A percentile compares a stretch with the other conserved stretches of the same genome.
phyloP scores from a whole-genome alignment of 768 basidiomycete genomes.

The Polyporus arcularius region DNA sequence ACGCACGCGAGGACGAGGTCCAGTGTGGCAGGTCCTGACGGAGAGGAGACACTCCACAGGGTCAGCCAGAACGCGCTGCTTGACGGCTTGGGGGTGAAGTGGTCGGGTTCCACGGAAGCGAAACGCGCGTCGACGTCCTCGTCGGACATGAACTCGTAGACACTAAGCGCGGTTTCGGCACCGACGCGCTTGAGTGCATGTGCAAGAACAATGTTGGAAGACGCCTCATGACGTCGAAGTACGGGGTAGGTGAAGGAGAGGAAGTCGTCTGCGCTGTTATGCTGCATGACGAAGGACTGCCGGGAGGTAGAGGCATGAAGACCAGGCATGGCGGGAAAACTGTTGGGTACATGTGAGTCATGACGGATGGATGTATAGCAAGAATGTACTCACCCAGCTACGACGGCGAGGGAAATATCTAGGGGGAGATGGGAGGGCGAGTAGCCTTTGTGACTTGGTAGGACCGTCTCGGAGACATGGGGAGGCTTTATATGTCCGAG shows the following conservation, averaged over 20 bases:
- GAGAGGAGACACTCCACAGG: slow-evolving; percentile 41
- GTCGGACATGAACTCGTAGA: slow-evolving; percentile 37
- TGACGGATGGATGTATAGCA: not conserved
- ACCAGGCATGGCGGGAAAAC: slow-evolving; percentile 33
- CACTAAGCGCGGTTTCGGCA: slow-evolving; percentile 39
- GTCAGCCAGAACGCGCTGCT: slow-evolving; percentile 50
- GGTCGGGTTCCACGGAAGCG: slow-evolving; percentile 24
- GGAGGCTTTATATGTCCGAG: slow-evolving; percentile 13
- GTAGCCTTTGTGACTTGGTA: not conserved
- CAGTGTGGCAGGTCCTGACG: slow-evolving; percentile 32
- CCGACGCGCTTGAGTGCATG: slow-evolving; percentile 47
- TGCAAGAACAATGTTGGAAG: slow-evolving; percentile 54
- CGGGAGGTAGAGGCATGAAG: slow-evolving; percentile 27
- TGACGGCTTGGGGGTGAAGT: slow-evolving; percentile 22
- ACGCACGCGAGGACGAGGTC: slow-evolving; percentile 52
- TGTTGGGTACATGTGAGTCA: not conserved
- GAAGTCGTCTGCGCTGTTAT: slow-evolving; percentile 42
- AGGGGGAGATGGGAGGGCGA: slow-evolving; percentile 1
- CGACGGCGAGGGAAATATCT: not conserved
- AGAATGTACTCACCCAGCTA: slow-evolving; percentile 2
- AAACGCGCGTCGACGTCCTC: slow-evolving; percentile 34
- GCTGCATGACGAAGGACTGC: slow-evolving; percentile 37
- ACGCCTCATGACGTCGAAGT: slow-evolving; percentile 45
- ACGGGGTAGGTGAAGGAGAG: slow-evolving; percentile 43
- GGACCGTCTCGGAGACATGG: slow-evolving; percentile 1